Evolutionary conservation across 1,284 basidiomycete genomes (phyloP), one percentile per base, ranked within the genome.

Genomic region (Microbotryum silenes-acaulis): DNA sequence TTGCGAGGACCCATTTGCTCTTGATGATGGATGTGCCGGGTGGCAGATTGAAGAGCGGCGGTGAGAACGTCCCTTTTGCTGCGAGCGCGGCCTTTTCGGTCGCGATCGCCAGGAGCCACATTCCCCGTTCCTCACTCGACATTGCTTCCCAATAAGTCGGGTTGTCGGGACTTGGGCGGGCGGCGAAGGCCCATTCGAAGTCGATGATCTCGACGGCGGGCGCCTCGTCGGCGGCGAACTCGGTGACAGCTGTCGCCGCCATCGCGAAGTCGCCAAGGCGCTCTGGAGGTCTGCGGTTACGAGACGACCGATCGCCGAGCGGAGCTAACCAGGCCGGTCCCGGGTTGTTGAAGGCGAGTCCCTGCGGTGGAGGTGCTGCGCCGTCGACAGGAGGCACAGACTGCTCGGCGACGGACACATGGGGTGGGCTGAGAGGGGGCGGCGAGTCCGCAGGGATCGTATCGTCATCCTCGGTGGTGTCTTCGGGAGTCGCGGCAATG

Each of bases 21-120:
- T 62, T 59, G 54, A 68, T 42, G 14, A 56, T 53, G 3, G 49
- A 21, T 1, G 12, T 5, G 3, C 55, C 56, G 9, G 46, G 7
- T 3, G 59, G 59, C 5, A 56, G 54, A 20, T 60, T 33, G 31
- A 54, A 31, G 7, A 54, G 29, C 14, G 33, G 49, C 7, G 47
- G n/a, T 37, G 61, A 60, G 48, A 51, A 65, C 10, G 57, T 60
- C 10, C 52, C 56, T 18, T 48, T 49, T 31, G 58, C 47, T 9
- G 59, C 31, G 25, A 63, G 51, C 20, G 61, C 59, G 10, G 50
- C 47, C 14, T 50, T 49, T 33, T 63, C 56, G 20, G 46, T 54
- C 14, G 50, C 54, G 18, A 66, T 53, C 0, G 55, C 54, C 9
- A 46, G 23, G 37, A 31, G 31, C 63, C 60, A 65, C 14, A 37